These are phyloP conservation scores for Musa beccarii DNA, from an alignment of 176 grass and related monocot genomes.

Conservation along the genomic window DNA sequence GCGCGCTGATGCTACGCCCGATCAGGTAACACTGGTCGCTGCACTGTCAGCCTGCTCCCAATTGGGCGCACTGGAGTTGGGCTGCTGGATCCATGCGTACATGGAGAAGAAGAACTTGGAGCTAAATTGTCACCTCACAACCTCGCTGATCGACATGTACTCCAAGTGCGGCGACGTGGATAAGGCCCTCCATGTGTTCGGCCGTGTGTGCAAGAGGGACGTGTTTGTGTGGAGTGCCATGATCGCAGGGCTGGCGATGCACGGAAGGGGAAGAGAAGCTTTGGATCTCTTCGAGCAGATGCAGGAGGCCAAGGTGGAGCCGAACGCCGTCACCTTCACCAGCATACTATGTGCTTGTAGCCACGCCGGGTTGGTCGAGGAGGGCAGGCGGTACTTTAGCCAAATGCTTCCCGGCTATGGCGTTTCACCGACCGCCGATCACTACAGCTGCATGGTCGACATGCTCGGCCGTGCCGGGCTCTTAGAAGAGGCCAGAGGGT, in stretches of 20 bases:
- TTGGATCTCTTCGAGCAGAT: conserved; percentile 42
- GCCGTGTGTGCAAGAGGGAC: conserved; percentile 19
- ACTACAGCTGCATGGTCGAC: conserved; percentile 48
- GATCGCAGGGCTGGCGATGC: conserved; percentile 43
- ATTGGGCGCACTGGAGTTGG: conserved; percentile 18
- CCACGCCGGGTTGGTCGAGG: conserved; percentile 29
- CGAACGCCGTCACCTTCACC: conserved; percentile 38
- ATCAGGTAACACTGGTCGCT: conserved; percentile 28
- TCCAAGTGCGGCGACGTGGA: conserved; percentile 43
- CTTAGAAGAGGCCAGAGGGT: conserved; percentile 33
- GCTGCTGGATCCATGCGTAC: conserved; percentile 34
- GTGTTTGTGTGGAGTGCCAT: conserved; percentile 51
- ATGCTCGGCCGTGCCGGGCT: conserved; percentile 49
- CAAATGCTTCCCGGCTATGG: conserved; percentile 37
- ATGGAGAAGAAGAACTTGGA: conserved; percentile 15
- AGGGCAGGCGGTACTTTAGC: conserved; percentile 30
- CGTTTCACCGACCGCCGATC: conserved; percentile 26
- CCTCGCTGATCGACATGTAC: conserved; percentile 45
- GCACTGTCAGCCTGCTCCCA: conserved; percentile 39
- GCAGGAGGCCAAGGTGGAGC: conserved; percentile 26
- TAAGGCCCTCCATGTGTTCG: conserved; percentile 45
- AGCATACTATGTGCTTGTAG: conserved; percentile 41
- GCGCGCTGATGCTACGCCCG: conserved; percentile 28
- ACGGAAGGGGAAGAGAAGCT: conserved; percentile 29
- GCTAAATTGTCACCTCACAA: conserved; percentile 33